Base-by-base conservation (phyloP, 495 filamentous ascomycete genomes). In the Geoglossum glabrum region DNA sequence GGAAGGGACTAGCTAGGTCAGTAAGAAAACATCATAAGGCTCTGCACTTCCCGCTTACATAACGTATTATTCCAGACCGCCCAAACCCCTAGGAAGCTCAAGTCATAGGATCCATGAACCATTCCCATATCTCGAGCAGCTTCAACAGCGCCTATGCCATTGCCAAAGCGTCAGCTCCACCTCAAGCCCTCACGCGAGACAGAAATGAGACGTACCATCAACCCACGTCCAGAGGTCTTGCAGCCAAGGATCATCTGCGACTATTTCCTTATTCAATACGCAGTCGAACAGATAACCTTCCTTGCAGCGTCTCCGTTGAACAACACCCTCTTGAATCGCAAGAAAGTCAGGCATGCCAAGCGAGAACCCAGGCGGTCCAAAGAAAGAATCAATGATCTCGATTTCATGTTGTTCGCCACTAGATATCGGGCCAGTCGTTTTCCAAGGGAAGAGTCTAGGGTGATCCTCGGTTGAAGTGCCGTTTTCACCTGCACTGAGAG, bases 61-160 rank as follows among this genome's bases (percentile, higher is more conserved):
- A 88, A 66, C 36, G 85, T 74, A 63, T 86, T 84, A 31, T 71
- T 82, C 90, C 90, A 96, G 17, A 95, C 77, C 38, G 76, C 77
- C 56, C 77, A 73, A 45, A 97, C 81, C 3, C 92, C 92, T 64
- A 95, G 67, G 66, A 87, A 98, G 63, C 82, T 88, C 43, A 95
- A 67, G 62, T 96, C 92, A 6, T 95, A 68, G 1, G 76, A 73
- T 43, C 80, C 74, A n/a, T 77, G 70, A 47, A 86, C 74, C 86
- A 95, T 90, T 3, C 81, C 79, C 38, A 80, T 77, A 52, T 81
- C 74, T 25, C 73, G 69, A 15, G 85, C 85, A 43, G 78, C 76
- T 21, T 71, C 70, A 19, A 81, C 80, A 26, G 85, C 83, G 33
- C 80, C 86, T 83, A 62, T 11, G 59, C 36, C 33, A 56, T 26